Evolutionary conservation across 352 stramenopile genomes (phyloP).

Genomic region (Thraustotheca clavata): DNA sequence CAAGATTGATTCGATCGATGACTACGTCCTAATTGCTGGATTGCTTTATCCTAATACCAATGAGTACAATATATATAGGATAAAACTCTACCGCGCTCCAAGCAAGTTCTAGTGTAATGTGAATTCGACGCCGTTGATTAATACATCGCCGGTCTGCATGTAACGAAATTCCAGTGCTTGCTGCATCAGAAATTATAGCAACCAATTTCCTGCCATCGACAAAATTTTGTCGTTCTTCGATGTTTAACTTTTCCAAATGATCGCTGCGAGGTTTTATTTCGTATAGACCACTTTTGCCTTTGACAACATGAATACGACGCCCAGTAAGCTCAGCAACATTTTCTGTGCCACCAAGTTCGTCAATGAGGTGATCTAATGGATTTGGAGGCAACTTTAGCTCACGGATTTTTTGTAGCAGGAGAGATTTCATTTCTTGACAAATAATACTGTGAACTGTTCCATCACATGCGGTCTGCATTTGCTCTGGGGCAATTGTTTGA

Average conservation of each 20-base stretch:
- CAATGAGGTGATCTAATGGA: conserved; percentile 53
- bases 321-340: conserved; percentile 69
- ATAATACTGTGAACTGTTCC: conserved; percentile 23
- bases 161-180: conserved; percentile 64
- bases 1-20: conserved; percentile 32
- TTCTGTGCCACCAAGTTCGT: conserved; percentile 43
- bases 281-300: neutral
- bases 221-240: conserved; percentile 48
- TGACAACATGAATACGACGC: conserved; percentile 11
- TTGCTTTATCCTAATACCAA: conserved; percentile 30
- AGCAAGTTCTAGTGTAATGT: conserved; percentile 71
- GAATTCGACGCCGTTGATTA: conserved; percentile 46
- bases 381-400: conserved; percentile 36
- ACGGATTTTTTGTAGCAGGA: conserved; percentile 1
- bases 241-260: conserved; percentile 42
- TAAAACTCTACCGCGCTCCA: conserved; percentile 32
- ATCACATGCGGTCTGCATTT: conserved; percentile 24
- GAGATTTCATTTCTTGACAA: conserved; percentile 24
- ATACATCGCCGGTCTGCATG: conserved; percentile 34
- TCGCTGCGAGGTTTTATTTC: conserved; percentile 15
- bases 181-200: conserved; percentile 78
- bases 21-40: conserved; percentile 26
- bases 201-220: conserved; percentile 60
- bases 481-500: conserved; percentile 23
- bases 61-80: neutral